Evolutionary conservation across 2,329 filamentous ascomycete genomes (phyloP), one percentile per base, ranked within the genome.

Genomic region (Triangularia setosa): DNA sequence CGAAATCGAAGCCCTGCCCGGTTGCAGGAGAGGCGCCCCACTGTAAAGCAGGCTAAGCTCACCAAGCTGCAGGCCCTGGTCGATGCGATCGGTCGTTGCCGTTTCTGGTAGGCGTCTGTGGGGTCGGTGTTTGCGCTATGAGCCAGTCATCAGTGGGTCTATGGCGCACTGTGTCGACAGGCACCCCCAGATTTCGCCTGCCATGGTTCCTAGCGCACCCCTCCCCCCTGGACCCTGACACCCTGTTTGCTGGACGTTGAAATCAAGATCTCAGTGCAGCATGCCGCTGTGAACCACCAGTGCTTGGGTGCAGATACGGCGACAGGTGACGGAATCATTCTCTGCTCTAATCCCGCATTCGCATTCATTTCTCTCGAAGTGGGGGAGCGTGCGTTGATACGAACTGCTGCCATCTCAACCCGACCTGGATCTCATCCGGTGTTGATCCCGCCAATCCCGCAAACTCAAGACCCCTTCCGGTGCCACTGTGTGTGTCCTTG

Each of bases 291-390:
- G 25, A 30, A 1, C 18, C 4, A n/a, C 9, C 58, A 16, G 35
- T 9, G 33, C 11, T 33, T 33, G 25, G 24, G 16, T 40, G 58
- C 58, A 60, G 58, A 60, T 60, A 60, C 58, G 58, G 58, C 35
- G 24, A 48, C n/a, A 21, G 40, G 18, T 21, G 40, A 59, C 33
- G 57, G 57, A 58, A 58, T 59, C 57, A 59, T 58, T 40, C 12
- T 58, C 30, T 11, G 25, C n/a, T 35, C 35, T 23, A n/a, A 30
- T 18, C 30, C 30, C 30, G 33, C 33, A 5, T 40, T n/a, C 14
- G 33, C 33, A 40, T 12, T 21, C n/a, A 28, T 40, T n/a, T 40
- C 9, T 12, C 30, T 7, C 12, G 4, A 18, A 14, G n/a, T 6
- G n/a, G 7, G 18, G 40, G 40, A 12, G 40, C 40, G 40, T 48